A percentile compares a stretch with the other conserved stretches of the same genome.
Conservation (phyloP, 768 basidiomycete species). For the Lactarius evosmus region DNA sequence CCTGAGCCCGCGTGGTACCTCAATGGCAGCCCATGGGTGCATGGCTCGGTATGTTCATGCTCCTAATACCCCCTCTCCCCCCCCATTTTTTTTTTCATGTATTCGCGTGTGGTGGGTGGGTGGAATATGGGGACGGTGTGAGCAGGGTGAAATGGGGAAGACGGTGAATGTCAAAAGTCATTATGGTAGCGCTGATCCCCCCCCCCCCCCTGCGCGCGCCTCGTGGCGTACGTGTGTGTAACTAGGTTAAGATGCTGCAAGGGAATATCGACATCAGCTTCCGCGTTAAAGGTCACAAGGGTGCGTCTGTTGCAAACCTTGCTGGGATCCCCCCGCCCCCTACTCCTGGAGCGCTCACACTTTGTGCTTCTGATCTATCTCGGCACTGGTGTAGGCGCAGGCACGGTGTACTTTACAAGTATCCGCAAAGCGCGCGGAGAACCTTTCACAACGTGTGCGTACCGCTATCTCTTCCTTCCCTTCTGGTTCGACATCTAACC, state of each 20-base stretch:
- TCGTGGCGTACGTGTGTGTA: not conserved
- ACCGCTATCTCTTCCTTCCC: not conserved
- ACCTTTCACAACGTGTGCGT: conserved; percentile 65
- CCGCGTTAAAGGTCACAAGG: conserved; percentile 67
- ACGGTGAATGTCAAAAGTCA: not conserved
- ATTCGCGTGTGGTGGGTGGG: too few species aligned
- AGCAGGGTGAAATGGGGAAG: not conserved
- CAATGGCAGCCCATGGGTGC: conserved; percentile 71
- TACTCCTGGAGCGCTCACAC: not conserved
- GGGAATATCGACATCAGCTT: conserved; percentile 79
- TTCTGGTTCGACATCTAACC: not conserved
- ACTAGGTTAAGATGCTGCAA: conserved; percentile 71
- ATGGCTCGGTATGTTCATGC: conserved; percentile 55
- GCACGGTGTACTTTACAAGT: conserved; percentile 81
- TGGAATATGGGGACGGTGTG: not conserved
- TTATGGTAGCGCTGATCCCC: conserved; percentile 9
- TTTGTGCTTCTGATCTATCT: not conserved
- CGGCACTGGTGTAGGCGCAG: conserved; percentile 46
- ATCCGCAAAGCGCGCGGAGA: conserved; percentile 72
- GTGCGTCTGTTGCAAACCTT: conserved; percentile 37
- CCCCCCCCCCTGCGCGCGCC: not conserved
- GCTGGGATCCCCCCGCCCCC: not conserved
- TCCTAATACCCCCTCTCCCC: not conserved
- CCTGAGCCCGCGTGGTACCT: conserved; percentile 69
- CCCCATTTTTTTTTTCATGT: not conserved